Base-by-base conservation (phyloP, 495 filamentous ascomycete species). In the Talaromyces wortmannii region DNA sequence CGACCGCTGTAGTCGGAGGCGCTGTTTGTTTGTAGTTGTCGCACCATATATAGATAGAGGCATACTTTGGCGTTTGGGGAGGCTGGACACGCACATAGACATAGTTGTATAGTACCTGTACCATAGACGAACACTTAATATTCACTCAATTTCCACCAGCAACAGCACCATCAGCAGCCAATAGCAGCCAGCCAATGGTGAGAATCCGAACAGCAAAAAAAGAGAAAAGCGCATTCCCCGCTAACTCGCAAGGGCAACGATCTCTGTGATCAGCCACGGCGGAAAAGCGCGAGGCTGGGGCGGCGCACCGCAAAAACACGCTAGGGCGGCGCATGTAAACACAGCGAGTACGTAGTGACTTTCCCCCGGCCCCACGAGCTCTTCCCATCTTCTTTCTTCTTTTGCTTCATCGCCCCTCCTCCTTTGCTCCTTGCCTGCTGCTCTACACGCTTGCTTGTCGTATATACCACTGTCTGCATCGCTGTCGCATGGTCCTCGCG, bases 401-500 rank as follows among this genome's bases (percentile, higher is more conserved):
- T 52, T 40, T 10, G 7, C 32, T 42, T 31, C 52, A 45, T 10
- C 52, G 48, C 31, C 12, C 31, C 44, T 23, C 16, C 29, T 32
- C 42, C 45, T 53, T 45, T 55, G 18, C 55, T 59, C 61, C 63
- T 66, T 63, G 53, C 59, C 29, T 60, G 48, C 48, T 36, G 43
- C 62, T 55, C 56, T 55, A 23, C 23, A 23, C 23, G 23, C 23
- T 23, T 23, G 23, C 23, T 23, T 40, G 13, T 40, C 8, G 36
- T 40, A 40, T 40, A 40, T 40, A 54, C 31, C 23, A 5, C 46
- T 15, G 17, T 55, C 33, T 59, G 55, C 53, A 61, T 66, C 64
- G 55, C 57, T 58, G 68, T 83, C 79, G 80, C 81, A 67, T 75
- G 60, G 55, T 55, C 56, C 55, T 53, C 64, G 73, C 73, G 72